Conservation (phyloP, 108 stramenopile species). For the Schizochytrium sp. region DNA sequence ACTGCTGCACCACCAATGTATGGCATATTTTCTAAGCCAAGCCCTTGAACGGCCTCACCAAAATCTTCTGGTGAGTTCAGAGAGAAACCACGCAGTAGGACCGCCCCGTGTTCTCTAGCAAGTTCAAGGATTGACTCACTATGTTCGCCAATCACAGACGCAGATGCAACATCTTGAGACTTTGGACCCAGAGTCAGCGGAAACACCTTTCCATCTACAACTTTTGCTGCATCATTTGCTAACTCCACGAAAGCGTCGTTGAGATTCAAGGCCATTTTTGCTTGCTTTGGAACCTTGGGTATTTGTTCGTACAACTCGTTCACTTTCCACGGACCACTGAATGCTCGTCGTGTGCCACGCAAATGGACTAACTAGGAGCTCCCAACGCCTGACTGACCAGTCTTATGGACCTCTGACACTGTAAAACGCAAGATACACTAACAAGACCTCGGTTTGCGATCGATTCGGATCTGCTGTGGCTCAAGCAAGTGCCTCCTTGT, state of each 20-base stretch:
- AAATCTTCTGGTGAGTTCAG: conserved; percentile 78
- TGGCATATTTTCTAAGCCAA: conserved; percentile 76
- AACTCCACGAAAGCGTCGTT: conserved; percentile 1
- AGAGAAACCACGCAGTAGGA: conserved; percentile 76
- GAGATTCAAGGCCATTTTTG: background rate
- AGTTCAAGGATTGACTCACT: conserved; percentile 40
- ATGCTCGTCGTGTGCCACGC: no score
- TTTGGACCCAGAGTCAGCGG: conserved; percentile 55
- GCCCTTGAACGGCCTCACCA: conserved; percentile 73
- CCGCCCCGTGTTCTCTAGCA: conserved; percentile 75
- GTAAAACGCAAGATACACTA: no score
- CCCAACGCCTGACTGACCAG: no score
- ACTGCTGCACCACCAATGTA: conserved; percentile 82
- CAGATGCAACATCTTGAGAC: background rate
- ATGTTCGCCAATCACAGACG: background rate
- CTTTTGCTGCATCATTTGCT: background rate
- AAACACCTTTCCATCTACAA: conserved; percentile 43
- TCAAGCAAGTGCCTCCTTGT: no score
- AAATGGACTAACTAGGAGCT: no score
- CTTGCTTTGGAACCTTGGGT: no score
- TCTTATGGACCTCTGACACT: no score
- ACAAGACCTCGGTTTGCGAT: no score
- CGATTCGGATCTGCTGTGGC: no score
- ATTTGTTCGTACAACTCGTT: no score
- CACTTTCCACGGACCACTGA: no score